Evolutionary conservation across 2,329 filamentous ascomycete genomes (phyloP).

Genomic region (Aspergillus ruber): DNA sequence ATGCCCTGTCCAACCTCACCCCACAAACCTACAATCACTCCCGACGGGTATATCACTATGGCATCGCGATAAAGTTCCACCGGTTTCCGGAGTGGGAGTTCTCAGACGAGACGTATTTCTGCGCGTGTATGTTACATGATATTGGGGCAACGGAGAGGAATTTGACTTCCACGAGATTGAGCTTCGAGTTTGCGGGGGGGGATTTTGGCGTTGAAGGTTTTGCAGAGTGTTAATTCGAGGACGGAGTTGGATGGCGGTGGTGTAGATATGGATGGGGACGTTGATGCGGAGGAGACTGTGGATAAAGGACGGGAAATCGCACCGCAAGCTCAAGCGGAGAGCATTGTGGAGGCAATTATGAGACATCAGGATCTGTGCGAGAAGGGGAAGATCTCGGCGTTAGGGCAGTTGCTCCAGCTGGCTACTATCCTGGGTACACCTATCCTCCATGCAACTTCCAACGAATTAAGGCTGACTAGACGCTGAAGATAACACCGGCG

Average conservation of each 20-base stretch:
- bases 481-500: background rate
- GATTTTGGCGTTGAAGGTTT: slow-evolving; percentile 50
- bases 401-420: slow-evolving; percentile 59
- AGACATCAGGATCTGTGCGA: slow-evolving; percentile 62
- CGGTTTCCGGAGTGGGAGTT: slow-evolving; percentile 33
- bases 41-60: slow-evolving; percentile 64
- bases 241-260: background rate
- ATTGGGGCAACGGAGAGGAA: slow-evolving; percentile 58
- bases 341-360: slow-evolving; percentile 61
- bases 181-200: slow-evolving; percentile 63
- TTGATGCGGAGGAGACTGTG: background rate
- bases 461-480: no score
- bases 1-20: slow-evolving; percentile 10
- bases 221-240: slow-evolving; percentile 27
- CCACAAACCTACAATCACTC: slow-evolving; percentile 58
- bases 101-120: slow-evolving; percentile 50
- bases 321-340: slow-evolving; percentile 51
- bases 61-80: slow-evolving; percentile 30
- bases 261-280: slow-evolving; percentile 10
- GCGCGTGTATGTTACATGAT: slow-evolving; percentile 64
- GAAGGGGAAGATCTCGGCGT: slow-evolving; percentile 53
- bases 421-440: slow-evolving; percentile 57
- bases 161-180: slow-evolving; percentile 53
- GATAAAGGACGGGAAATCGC: slow-evolving; percentile 4
- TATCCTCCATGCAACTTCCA: no score